phyloP scores from a whole-genome alignment of 2,329 filamentous ascomycete species.

The Fusarium paranaense region DNA sequence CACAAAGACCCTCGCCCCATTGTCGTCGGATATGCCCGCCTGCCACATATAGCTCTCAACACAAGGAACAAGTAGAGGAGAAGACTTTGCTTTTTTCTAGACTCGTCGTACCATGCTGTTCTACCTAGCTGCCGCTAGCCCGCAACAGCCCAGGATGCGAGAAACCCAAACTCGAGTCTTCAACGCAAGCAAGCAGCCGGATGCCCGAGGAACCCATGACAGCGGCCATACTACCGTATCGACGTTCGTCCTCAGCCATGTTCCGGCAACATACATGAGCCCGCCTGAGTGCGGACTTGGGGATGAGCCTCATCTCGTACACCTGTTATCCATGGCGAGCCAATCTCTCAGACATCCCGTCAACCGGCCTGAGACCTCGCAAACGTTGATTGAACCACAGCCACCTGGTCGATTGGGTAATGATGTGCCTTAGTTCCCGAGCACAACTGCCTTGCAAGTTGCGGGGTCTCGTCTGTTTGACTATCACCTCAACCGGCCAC shows the following conservation, averaged over 20 bases:
- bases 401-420: slow-evolving; percentile 14
- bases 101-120: slow-evolving; percentile 38
- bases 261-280: slow-evolving; percentile 3
- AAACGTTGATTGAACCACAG: slow-evolving; percentile 15
- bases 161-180: slow-evolving; percentile 19
- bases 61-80: slow-evolving; percentile 2
- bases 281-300: neutral
- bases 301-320: slow-evolving; percentile 19
- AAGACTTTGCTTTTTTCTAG: slow-evolving; percentile 36
- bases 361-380: slow-evolving; percentile 20
- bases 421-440: slow-evolving; percentile 8
- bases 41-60: slow-evolving; percentile 12
- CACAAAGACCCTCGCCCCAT: slow-evolving; percentile 16
- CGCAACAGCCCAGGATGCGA: slow-evolving; percentile 14
- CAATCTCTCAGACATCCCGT: slow-evolving; percentile 7
- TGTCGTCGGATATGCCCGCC: slow-evolving; percentile 32
- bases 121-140: slow-evolving; percentile 21
- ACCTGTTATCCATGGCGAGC: slow-evolving; percentile 8
- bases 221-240: slow-evolving; percentile 7
- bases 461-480: slow-evolving; percentile 21
- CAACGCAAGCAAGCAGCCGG: slow-evolving; percentile 20
- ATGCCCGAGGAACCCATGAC: slow-evolving; percentile 18
- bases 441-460: slow-evolving; percentile 11
- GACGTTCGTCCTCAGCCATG: slow-evolving; percentile 10
- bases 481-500: slow-evolving; percentile 13